Evolutionary conservation across 163 green algal species (phyloP).

Genomic region (Botryococcus braunii): DNA sequence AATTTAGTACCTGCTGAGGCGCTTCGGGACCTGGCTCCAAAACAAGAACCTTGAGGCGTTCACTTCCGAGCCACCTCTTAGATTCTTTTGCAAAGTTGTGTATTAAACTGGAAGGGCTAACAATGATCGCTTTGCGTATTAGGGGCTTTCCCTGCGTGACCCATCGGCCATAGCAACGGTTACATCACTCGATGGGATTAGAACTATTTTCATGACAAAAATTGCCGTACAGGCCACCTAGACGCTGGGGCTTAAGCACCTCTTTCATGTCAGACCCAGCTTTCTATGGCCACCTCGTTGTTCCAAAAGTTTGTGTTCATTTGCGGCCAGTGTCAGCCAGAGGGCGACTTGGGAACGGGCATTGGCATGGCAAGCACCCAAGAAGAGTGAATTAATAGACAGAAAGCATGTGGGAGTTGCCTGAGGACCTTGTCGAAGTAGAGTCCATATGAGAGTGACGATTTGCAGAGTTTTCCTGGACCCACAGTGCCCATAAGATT

Average conservation of each 20-base stretch:
- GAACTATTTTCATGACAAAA: too few relatives aligned
- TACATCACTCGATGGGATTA: too few relatives aligned
- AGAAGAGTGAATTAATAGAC: too few relatives aligned
- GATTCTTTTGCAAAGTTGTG: constrained; percentile 68
- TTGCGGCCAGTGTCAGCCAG: too few relatives aligned
- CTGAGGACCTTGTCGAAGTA: constrained; percentile 60
- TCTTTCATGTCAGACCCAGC: too few relatives aligned
- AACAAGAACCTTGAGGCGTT: constrained; percentile 55
- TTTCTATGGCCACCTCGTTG: too few relatives aligned
- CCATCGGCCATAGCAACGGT: too few relatives aligned
- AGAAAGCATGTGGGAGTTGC: constrained; percentile 19
- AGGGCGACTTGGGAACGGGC: too few relatives aligned
- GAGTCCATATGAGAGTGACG: constrained; percentile 65
- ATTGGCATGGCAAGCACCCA: too few relatives aligned
- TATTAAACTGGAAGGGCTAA: constrained; percentile 67
- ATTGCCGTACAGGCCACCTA: too few relatives aligned
- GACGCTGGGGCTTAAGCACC: too few relatives aligned
- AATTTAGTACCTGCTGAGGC: constrained; percentile 23
- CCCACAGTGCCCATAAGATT: background rate
- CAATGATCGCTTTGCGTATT: constrained; percentile 59
- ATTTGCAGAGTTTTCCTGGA: constrained; percentile 67
- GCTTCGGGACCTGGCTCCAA: constrained; percentile 32
- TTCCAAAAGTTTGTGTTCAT: too few relatives aligned
- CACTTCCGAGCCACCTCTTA: constrained; percentile 78
- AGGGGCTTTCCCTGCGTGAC: constrained; percentile 35